Percentiles rank a stretch among this genome's conserved stretches.
These are phyloP conservation scores for Umbellularia californica DNA, from an alignment of 164 flowering plant species.

Conservation along the genomic window DNA sequence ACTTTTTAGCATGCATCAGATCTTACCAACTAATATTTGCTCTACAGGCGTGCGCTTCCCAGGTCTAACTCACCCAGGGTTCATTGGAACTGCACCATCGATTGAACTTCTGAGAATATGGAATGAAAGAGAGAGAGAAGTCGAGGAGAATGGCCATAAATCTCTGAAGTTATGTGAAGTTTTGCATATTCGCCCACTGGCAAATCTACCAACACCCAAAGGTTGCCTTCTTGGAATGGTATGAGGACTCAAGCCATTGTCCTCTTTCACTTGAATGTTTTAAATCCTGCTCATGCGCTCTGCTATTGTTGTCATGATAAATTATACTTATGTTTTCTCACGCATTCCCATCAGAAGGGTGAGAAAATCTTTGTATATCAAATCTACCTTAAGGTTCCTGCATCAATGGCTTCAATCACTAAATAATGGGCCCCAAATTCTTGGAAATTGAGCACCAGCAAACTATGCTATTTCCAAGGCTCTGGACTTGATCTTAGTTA, in stretches of 20 bases:
- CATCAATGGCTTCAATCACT: too few relatives aligned
- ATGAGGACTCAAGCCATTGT: background rate
- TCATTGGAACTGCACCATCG: constrained; percentile 94
- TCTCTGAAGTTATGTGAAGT: constrained; percentile 72
- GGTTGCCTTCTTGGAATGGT: constrained; percentile 89
- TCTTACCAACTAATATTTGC: background rate
- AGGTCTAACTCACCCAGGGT: constrained; percentile 89
- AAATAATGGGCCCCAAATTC: too few relatives aligned
- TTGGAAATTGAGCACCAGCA: too few relatives aligned
- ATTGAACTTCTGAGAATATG: constrained; percentile 79
- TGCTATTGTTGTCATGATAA: too few relatives aligned
- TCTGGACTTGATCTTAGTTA: too few relatives aligned
- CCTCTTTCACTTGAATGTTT: too few relatives aligned
- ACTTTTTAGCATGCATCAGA: background rate
- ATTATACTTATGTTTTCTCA: too few relatives aligned
- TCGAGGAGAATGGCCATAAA: constrained; percentile 69
- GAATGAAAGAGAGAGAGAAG: constrained; percentile 74
- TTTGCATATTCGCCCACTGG: constrained; percentile 76
- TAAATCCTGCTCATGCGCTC: too few relatives aligned
- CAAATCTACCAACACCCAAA: constrained; percentile 73
- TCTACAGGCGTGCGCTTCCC: constrained; percentile 80
- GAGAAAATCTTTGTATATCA: too few relatives aligned
- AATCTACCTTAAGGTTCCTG: too few relatives aligned
- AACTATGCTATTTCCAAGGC: too few relatives aligned
- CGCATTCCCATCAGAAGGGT: too few relatives aligned